Evolutionary conservation across 2,329 filamentous ascomycete species (phyloP), one percentile per base, ranked within the genome.

Genomic region (Biscogniauxia sp.): DNA sequence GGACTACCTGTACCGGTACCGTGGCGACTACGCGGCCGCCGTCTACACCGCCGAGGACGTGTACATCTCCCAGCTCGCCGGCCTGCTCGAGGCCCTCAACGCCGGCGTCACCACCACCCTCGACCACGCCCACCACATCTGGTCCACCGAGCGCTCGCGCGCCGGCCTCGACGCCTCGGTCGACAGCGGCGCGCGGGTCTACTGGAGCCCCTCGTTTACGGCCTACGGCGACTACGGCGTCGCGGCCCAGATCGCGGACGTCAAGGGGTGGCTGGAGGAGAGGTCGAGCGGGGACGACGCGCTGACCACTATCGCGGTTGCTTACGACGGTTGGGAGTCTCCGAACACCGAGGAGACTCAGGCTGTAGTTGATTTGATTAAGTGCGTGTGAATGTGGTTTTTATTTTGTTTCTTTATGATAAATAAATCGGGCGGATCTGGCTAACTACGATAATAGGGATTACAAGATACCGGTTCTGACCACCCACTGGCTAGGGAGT

Each of bases 91-190:
- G 61, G 75, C 78, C 0, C 66, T 84, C n/a, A 79, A 83, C 28
- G 80, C 79, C 0, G 82, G 83, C 4, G 82, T 83, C 9, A 85
- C 82, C 0, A 81, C 80, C 0, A 75, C 76, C 0, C 73, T 85
- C 0, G 83, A 85, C 58, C 82, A 85, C 54, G 82, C 82, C 0
- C 80, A 82, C 41, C 75, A 81, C 26, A 82, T 75, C 0, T 82
- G 77, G 76, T 78, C 74, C 0, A 71, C 75, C 9, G 76, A 76
- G 0, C 76, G 75, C 0, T 68, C 78, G 0, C 72, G 76, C 20
- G 79, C 81, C 0, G 81, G 80, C 0, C 67, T 83, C 1, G 74
- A 78, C 4, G 82, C 77, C 0, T 78, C 76, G 0, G 70, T 83
- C 4, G 79, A 82, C 15, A 83, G 81, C 49, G 77, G 80, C 2